phyloP scores from a whole-genome alignment of 768 basidiomycete species.

The Tulasnella sp. region DNA sequence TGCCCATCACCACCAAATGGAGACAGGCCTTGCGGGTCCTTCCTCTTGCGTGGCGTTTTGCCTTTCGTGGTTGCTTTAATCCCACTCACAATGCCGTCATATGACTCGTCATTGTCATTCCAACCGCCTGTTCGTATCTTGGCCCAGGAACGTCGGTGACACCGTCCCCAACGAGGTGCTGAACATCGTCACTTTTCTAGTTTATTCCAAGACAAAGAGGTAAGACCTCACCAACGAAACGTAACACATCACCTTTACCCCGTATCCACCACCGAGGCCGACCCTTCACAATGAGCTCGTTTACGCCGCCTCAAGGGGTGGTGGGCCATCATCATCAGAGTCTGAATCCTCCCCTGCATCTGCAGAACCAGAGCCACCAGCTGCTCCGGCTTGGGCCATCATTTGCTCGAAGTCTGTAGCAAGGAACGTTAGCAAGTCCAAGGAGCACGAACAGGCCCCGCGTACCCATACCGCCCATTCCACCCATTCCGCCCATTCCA shows the following conservation, averaged over 20 bases:
- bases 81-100: too few species aligned
- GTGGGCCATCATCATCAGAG: slow-evolving; percentile 56
- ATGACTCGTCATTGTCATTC: too few species aligned
- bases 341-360: slow-evolving; percentile 37
- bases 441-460: slow-evolving; percentile 13
- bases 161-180: background rate
- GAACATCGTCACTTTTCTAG: slow-evolving; percentile 1
- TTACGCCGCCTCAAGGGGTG: slow-evolving; percentile 64
- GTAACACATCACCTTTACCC: background rate
- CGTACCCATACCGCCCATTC: slow-evolving; percentile 33
- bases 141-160: too few species aligned
- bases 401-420: slow-evolving; percentile 21
- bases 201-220: slow-evolving; percentile 1
- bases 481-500: slow-evolving; percentile 46
- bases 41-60: too few species aligned
- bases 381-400: slow-evolving; percentile 26
- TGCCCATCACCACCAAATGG: too few species aligned
- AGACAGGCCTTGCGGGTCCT: too few species aligned
- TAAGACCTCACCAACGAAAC: background rate
- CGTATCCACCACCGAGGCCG: background rate
- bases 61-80: too few species aligned
- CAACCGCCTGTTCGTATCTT: too few species aligned
- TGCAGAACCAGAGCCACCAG: slow-evolving; percentile 24
- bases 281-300: background rate
- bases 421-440: slow-evolving; percentile 11